These are phyloP conservation scores for Sclerotiophoma versabilis DNA, from an alignment of 2,329 filamentous ascomycete species.

Conservation along the genomic window DNA sequence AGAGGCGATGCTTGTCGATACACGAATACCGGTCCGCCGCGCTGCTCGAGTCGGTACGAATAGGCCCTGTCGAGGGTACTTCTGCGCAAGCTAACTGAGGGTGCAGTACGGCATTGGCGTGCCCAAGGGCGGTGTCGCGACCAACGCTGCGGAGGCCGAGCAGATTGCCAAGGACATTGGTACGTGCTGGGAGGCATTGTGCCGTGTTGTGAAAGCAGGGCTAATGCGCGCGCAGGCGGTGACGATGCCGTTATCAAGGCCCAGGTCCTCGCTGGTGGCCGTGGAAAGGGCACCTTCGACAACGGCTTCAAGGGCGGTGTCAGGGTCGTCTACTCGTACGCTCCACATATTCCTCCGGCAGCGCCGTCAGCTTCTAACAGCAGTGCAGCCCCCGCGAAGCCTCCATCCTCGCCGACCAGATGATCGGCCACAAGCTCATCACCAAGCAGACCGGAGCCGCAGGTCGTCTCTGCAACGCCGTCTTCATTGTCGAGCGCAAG, in stretches of 20 bases:
- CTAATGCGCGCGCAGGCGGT: slow-evolving; percentile 59
- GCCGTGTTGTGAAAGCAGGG: slow-evolving; percentile 21
- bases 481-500: slow-evolving; percentile 99
- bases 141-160: slow-evolving; percentile 86
- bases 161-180: slow-evolving; percentile 88
- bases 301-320: slow-evolving; percentile 99
- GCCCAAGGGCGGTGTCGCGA: slow-evolving; percentile 87
- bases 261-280: slow-evolving; percentile 95
- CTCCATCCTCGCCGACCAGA: slow-evolving; percentile 97
- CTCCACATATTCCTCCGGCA: slow-evolving; percentile 10
- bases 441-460: slow-evolving; percentile 98
- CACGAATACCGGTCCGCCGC: slow-evolving; percentile 98
- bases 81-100: slow-evolving; percentile 32
- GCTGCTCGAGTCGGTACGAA: slow-evolving; percentile 73
- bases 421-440: slow-evolving; percentile 99
- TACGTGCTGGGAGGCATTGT: slow-evolving; percentile 48
- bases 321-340: slow-evolving; percentile 93
- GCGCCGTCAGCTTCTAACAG: slow-evolving; percentile 20
- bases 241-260: slow-evolving; percentile 99
- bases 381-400: slow-evolving; percentile 76
- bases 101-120: slow-evolving; percentile 90
- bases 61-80: background rate
- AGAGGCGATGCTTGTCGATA: slow-evolving; percentile 89
- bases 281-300: slow-evolving; percentile 97
- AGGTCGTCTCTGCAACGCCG: slow-evolving; percentile 93